Conservation (phyloP, 148 eudicot species). For the Rhododendron ovatum region DNA sequence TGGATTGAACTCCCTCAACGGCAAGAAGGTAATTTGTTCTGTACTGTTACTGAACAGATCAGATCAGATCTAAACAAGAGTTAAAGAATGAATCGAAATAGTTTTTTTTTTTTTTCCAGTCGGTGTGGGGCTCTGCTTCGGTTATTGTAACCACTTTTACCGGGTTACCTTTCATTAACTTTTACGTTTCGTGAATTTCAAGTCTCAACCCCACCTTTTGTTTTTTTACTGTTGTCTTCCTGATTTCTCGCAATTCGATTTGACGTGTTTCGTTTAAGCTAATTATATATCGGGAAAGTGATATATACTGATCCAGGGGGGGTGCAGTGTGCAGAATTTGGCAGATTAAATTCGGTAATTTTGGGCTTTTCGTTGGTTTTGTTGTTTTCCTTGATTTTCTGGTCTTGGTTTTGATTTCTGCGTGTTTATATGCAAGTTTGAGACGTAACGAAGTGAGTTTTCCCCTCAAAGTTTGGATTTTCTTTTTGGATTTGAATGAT, state of each 20-base stretch:
- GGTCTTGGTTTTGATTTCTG: not conserved
- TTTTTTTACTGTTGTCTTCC: not conserved
- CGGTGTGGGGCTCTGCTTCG: not conserved
- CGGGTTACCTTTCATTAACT: not conserved
- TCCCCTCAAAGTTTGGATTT: too few species aligned
- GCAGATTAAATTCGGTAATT: not conserved
- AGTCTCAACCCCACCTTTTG: constrained; percentile 8
- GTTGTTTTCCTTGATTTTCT: constrained; percentile 1
- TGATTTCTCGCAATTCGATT: constrained; percentile 6
- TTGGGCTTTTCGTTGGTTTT: constrained; percentile 6
- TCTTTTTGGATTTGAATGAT: not conserved
- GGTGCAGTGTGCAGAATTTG: constrained; percentile 10
- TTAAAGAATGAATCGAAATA: not conserved
- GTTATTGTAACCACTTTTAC: not conserved
- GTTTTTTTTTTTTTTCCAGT: not conserved
- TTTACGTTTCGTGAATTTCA: constrained; percentile 25
- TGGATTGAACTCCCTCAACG: not conserved
- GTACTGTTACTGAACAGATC: not conserved
- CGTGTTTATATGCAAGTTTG: not conserved
- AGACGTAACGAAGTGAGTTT: not conserved
- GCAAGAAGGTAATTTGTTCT: not conserved
- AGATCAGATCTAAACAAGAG: not conserved
- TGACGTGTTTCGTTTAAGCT: constrained; percentile 5
- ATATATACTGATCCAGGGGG: not conserved
- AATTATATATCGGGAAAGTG: not conserved